Evolutionary conservation across 768 basidiomycete genomes (phyloP).

Genomic region (Paxillus rubicundulus): DNA sequence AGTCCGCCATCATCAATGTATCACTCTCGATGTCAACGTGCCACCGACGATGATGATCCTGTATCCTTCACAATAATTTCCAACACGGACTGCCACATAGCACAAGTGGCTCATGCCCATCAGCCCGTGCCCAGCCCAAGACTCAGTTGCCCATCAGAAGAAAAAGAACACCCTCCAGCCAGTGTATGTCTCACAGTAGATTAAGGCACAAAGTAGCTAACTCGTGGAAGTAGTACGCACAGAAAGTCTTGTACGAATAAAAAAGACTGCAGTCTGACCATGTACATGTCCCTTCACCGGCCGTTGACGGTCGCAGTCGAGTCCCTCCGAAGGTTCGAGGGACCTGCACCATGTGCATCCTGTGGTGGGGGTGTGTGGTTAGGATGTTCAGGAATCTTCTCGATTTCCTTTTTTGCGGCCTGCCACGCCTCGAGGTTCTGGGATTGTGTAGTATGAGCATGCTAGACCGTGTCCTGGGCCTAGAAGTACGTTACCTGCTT

Average conservation of each 20-base stretch:
- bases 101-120: slow-evolving; percentile 10
- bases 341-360: slow-evolving; percentile 34
- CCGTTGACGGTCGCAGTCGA: slow-evolving; percentile 74
- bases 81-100: background rate
- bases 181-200: slow-evolving; percentile 23
- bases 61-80: too few species aligned
- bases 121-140: background rate
- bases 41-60: too few species aligned
- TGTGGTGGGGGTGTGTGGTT: slow-evolving; percentile 55
- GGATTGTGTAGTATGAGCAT: slow-evolving; percentile 15
- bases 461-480: background rate
- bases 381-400: slow-evolving; percentile 87
- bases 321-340: slow-evolving; percentile 52
- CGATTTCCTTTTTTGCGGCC: slow-evolving; percentile 89
- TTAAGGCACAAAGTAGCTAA: slow-evolving; percentile 14
- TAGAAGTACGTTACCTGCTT: slow-evolving; percentile 62
- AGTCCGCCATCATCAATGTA: too few species aligned
- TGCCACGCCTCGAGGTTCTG: slow-evolving; percentile 98
- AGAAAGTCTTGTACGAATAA: background rate
- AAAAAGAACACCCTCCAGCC: slow-evolving; percentile 8
- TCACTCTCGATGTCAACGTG: too few species aligned
- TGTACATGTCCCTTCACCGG: slow-evolving; percentile 31
- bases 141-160: slow-evolving; percentile 7
- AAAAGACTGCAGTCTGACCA: slow-evolving; percentile 5
- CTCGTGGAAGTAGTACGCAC: slow-evolving; percentile 10